phyloP scores from a whole-genome alignment of 1,284 basidiomycete genomes.

The Clitocybe nebularis region DNA sequence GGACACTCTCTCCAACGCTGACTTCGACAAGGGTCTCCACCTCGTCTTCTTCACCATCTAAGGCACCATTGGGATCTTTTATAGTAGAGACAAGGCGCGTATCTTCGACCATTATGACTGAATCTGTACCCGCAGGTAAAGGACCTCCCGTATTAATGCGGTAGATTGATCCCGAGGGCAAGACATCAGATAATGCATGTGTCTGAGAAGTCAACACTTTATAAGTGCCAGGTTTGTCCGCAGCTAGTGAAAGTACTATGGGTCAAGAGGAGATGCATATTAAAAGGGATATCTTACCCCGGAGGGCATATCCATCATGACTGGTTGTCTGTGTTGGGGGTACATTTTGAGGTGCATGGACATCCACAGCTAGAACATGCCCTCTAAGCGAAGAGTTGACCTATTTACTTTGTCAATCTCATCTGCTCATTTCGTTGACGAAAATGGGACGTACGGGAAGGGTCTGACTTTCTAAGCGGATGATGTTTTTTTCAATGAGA shows the following conservation, averaged over 20 bases:
- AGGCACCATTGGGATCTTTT: conserved; percentile 37
- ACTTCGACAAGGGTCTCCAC: conserved; percentile 68
- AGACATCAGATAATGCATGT: conserved; percentile 31
- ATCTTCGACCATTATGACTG: conserved; percentile 91
- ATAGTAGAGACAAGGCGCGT: conserved; percentile 62
- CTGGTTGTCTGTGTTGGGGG: conserved; percentile 70
- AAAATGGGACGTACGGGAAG: conserved; percentile 30
- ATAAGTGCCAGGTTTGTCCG: conserved; percentile 62
- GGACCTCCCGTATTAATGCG: conserved; percentile 80
- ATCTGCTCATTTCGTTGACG: too few species aligned
- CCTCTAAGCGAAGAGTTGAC: conserved; percentile 57
- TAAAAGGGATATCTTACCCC: conserved; percentile 42
- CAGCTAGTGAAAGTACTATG: conserved; percentile 35
- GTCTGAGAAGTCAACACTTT: conserved; percentile 63
- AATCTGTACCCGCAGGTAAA: conserved; percentile 69
- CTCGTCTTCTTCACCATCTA: conserved; percentile 60
- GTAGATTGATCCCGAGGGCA: conserved; percentile 57
- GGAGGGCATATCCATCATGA: conserved; percentile 85
- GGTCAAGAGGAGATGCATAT: neutral
- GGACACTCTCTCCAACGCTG: conserved; percentile 67
- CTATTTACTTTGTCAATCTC: conserved; percentile 29
- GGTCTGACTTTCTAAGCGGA: conserved; percentile 35
- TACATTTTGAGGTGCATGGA: conserved; percentile 60
- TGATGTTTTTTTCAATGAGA: conserved; percentile 51
- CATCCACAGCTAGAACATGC: conserved; percentile 72